A percentile compares a stretch with the other conserved stretches of the same genome.
These are phyloP conservation scores for Plasmodium chabaudi DNA, from an alignment of 169 alveolate genomes.

Conservation along the genomic window DNA sequence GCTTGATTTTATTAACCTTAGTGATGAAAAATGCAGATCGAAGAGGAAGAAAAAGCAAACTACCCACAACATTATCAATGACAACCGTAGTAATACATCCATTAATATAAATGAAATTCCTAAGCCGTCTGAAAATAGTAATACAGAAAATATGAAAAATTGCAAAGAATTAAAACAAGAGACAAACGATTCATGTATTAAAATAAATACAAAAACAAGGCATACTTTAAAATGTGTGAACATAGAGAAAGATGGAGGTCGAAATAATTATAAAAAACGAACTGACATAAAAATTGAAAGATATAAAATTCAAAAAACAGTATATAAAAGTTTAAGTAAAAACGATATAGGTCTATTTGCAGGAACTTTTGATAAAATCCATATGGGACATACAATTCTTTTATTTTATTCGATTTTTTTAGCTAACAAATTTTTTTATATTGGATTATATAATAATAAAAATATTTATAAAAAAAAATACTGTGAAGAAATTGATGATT, in stretches of 20 bases:
- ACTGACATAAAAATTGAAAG: slow-evolving; percentile 32
- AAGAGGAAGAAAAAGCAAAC: neutral
- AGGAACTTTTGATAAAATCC: slow-evolving; percentile 73
- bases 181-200: neutral
- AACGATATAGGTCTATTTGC: slow-evolving; percentile 70
- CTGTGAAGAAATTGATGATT: slow-evolving; percentile 72
- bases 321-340: slow-evolving; percentile 41
- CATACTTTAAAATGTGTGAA: neutral
- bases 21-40: neutral
- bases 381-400: slow-evolving; percentile 59
- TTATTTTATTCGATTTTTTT: slow-evolving; percentile 57
- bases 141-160: neutral
- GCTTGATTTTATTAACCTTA: slow-evolving; percentile 10
- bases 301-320: slow-evolving; percentile 55
- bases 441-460: slow-evolving; percentile 72
- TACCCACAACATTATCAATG: neutral
- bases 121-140: neutral
- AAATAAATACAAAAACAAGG: neutral
- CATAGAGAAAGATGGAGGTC: neutral
- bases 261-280: neutral
- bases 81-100: neutral
- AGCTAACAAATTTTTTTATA: slow-evolving; percentile 51
- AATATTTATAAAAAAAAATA: slow-evolving; percentile 60
- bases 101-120: neutral
- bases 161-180: neutral